Evolutionary conservation across 768 basidiomycete species (phyloP), one percentile per base, ranked within the genome.

Genomic region (Pleurotus pulmonarius): DNA sequence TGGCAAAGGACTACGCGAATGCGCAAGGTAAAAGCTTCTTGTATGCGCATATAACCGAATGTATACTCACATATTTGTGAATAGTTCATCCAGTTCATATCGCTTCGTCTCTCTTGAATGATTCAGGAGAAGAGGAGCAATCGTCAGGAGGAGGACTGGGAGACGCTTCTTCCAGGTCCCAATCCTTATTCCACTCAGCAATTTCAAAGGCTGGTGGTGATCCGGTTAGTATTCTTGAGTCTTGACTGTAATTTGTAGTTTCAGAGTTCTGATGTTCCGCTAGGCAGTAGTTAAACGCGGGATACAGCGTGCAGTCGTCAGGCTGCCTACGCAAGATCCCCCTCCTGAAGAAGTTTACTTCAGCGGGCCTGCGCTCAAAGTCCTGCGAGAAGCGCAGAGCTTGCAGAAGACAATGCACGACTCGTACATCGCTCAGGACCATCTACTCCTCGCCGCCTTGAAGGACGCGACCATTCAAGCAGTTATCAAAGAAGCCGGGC

Each of bases 351-450:
- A 94, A 46, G 76, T 85, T 4, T 75, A 85, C 2, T 69, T 92
- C 49, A 82, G 85, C 26, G 72, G 81, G 1, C 72, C 81, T 7
- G 64, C 81, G 4, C 64, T 81, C 57, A 83, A 86, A 64, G 79
- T 92, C 43, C 71, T 96, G 29, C 81, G 85, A 9, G 88, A 90
- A 59, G 92, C 93, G 0, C 86, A 89, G 59, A 80, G 75, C 11
- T 71, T 90, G 22, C 88, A 89, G 66, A 93, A 92, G 75, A 87
- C 77, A 4, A 89, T 88, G 87, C 87, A 89, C 65, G 94, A 95
- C 69, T 87, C 87, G 1, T 97, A 92, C 70, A 88, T 98, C 57
- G 94, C 94, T 0, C 90, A 95, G 69, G 94, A 98, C 59, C 94
- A 97, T 67, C 71, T 98, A 48, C 78, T 98, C 24, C 84, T 94